Percentiles rank a stretch among this genome's conserved stretches.
phyloP scores from a whole-genome alignment of 345 rosid species.

The Pseudoturritis turrita region DNA sequence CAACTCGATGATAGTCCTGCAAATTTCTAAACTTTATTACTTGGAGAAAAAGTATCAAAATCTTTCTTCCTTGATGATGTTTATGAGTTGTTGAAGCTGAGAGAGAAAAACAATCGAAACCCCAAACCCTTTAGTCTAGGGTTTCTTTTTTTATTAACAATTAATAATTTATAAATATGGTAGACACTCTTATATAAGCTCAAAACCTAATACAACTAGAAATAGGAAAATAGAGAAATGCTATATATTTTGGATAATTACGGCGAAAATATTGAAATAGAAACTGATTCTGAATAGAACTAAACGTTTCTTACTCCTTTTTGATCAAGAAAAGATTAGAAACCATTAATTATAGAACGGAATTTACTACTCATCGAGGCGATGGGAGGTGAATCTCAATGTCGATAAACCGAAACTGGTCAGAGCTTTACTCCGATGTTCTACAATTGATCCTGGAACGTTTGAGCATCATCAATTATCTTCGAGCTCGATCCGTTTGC shows the following conservation, averaged over 20 bases:
- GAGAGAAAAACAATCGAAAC: too few relatives aligned
- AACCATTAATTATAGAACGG: too few relatives aligned
- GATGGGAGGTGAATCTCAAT: neutral
- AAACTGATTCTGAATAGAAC: neutral
- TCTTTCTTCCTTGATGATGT: neutral
- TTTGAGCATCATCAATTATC: neutral
- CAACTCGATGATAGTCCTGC: slow-evolving; percentile 92
- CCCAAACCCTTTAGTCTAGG: too few relatives aligned
- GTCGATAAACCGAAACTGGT: neutral
- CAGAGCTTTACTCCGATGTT: neutral
- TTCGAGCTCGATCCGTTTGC: neutral
- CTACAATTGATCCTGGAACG: neutral
- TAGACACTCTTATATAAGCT: too few relatives aligned
- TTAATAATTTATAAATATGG: too few relatives aligned
- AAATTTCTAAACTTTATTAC: slow-evolving; percentile 41
- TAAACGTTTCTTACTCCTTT: neutral
- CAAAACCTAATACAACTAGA: too few relatives aligned
- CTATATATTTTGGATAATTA: too few relatives aligned
- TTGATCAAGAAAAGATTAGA: too few relatives aligned
- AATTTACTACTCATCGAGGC: neutral
- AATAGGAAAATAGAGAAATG: too few relatives aligned
- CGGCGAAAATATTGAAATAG: neutral
- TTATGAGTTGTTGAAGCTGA: neutral
- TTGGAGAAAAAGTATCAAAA: neutral
- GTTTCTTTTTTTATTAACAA: too few relatives aligned